Evolutionary conservation across 1,284 basidiomycete genomes (phyloP).

Genomic region (Leccinum pachyderme): DNA sequence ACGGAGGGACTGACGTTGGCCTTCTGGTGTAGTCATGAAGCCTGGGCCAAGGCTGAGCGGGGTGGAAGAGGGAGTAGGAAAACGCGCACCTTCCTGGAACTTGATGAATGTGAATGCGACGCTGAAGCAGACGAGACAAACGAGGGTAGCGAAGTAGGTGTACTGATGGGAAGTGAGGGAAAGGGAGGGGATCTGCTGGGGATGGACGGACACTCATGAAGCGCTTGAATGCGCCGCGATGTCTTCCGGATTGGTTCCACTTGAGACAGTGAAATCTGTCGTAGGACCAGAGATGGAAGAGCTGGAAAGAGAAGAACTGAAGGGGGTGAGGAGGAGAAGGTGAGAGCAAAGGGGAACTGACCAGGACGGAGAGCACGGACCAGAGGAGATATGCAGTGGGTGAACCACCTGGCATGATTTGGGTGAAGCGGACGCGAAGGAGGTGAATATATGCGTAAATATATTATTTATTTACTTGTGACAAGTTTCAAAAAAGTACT

Average conservation of each 20-base stretch:
- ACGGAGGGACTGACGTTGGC: slow-evolving; percentile 39
- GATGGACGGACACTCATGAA: slow-evolving; percentile 67
- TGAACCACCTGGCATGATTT: slow-evolving; percentile 60
- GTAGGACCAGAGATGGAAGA: slow-evolving; percentile 71
- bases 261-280: slow-evolving; percentile 68
- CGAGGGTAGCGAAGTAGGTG: slow-evolving; percentile 66
- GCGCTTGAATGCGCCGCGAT: slow-evolving; percentile 75
- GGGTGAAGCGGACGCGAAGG: neutral
- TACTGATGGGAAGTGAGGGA: slow-evolving; percentile 46
- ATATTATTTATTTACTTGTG: neutral
- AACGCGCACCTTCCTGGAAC: slow-evolving; percentile 59
- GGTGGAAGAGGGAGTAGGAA: neutral
- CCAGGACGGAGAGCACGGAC: slow-evolving; percentile 62
- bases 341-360: slow-evolving; percentile 32
- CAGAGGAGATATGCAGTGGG: slow-evolving; percentile 68
- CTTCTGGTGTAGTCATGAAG: slow-evolving; percentile 36
- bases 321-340: neutral
- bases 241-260: slow-evolving; percentile 63
- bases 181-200: neutral
- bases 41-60: slow-evolving; percentile 35
- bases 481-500: slow-evolving; percentile 3
- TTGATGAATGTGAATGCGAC: slow-evolving; percentile 60
- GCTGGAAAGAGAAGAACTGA: slow-evolving; percentile 60
- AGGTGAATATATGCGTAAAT: neutral
- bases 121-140: slow-evolving; percentile 59